Evolutionary conservation across 2,329 filamentous ascomycete genomes (phyloP), one percentile per base, ranked within the genome.

Genomic region (Alternaria brassicicola): DNA sequence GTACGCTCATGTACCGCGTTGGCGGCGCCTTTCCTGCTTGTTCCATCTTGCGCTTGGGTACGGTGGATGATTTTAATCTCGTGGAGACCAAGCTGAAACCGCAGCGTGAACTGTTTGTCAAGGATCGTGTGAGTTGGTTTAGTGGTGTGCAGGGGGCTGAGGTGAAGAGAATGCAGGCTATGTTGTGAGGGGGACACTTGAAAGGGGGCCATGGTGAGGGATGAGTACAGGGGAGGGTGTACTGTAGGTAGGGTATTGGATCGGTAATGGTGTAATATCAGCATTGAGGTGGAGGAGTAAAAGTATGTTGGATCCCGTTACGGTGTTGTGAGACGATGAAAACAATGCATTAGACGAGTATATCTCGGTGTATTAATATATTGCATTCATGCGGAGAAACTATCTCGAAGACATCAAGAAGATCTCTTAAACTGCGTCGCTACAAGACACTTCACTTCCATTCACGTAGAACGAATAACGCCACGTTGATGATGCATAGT

Each of bases 1-100:
- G 87, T 0, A 83, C 82, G 0, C 79, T 88, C 4, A 84, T 89
- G 85, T 88, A 87, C 64, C 80, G 86, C 1, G 71, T 80, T 8
- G 76, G 81, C 4, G 66, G 73, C 1, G 75, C 67, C 0, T 83
- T 78, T 52, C 84, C 84, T 0, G 83, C 79, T 0, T 56, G 59
- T 41, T 82, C 73, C 35, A 82, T 88, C 45, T 51, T 85, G 57
- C 76, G 87, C 0, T 81, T 87, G 48, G 87, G 87, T 0, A 88
- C 84, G 0, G 81, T 89, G 1, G 87, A 89, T 69, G 86, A 89
- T 73, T 86, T 86, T 50, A 72, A 68, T 48, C 66, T 89, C 49
- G 80, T 83, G 31, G 85, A 88, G 75, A 85, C 81, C 0, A 83
- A 81, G 66, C 70, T 89, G 62, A 83, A 76, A 67, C 86, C 87